Conservation (phyloP, 306 rosid species). For the Malus orientalis region DNA sequence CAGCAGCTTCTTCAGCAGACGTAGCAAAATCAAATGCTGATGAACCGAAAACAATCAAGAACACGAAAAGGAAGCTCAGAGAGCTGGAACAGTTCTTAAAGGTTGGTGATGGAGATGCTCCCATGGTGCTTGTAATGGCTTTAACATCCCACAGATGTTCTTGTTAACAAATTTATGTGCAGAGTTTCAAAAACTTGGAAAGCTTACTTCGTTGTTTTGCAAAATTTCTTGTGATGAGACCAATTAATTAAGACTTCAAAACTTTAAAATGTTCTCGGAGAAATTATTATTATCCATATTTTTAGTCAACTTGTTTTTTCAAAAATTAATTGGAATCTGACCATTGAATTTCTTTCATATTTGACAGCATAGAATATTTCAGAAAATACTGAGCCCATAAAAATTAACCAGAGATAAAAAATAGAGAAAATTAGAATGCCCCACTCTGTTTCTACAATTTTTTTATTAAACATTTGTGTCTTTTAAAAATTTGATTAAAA, state of each 20-base stretch:
- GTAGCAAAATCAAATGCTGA: neutral
- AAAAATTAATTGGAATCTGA: neutral
- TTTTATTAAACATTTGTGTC: no score
- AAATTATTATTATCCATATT: no score
- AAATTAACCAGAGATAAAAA: no score
- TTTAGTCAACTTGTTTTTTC: neutral
- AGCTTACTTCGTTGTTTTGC: neutral
- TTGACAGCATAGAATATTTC: neutral
- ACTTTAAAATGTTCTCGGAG: no score
- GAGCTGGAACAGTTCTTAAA: neutral
- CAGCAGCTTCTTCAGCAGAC: slow-evolving; percentile 12
- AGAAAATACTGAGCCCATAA: no score
- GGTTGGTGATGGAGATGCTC: slow-evolving; percentile 3
- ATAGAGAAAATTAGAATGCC: no score
- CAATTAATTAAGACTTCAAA: no score
- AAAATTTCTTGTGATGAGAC: neutral
- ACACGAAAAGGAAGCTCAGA: neutral
- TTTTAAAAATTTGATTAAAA: no score
- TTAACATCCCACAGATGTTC: neutral
- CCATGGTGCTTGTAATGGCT: neutral
- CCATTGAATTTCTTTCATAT: neutral
- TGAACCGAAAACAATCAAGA: neutral
- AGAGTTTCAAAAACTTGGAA: neutral
- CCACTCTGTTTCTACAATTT: no score
- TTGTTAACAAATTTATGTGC: neutral